Evolutionary conservation across 1,139 yeast species (phyloP), one percentile per base, ranked within the genome.

Genomic region (Lodderomyces pseudojiufengensis): DNA sequence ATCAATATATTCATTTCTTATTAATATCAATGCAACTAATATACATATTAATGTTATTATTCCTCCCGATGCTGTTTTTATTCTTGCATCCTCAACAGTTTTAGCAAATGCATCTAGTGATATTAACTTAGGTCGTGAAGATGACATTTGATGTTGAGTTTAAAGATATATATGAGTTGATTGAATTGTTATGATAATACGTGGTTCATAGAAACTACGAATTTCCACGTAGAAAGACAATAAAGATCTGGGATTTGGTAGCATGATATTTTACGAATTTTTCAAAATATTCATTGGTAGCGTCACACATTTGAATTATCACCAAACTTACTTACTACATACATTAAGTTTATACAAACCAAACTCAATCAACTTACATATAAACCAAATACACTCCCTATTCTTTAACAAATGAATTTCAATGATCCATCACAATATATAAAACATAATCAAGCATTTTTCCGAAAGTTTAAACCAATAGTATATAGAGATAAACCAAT

Each of bases 31-130:
- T 21, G 87, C 82, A 5, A 84, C 70, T 12, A 78, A 37, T 1
- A 80, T 55, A 52, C 97, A 84, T 5, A 78, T 62, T 33, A 92
- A 56, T 6, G 97, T 88, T 49, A 92, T 85, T 27, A 87, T 52
- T 2, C 97, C 98, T 35, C 98, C 98, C 5, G 92, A 73, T 3
- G 90, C 73, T 3, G 98, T 92, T 47, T 84, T 79, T 42, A 92
- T 78, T 39, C 86, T 74, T 5, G 95, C 95, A 57, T 92, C 98
- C 51, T 90, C 97, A 31, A 86, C 90, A 5, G 97, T 87, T 61
- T 88, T 90, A 24, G 95, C 80, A 60, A 92, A 92, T 9, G 95
- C 96, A 60, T 92, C 98, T 43, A 84, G 69, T 29, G 81, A 76
- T 38, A 84, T 65, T 45, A 86, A 65, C 42, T 66, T 65, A 15